Evolutionary conservation across 208 protist genomes (phyloP).

Genomic region (Trypanosoma avium): DNA sequence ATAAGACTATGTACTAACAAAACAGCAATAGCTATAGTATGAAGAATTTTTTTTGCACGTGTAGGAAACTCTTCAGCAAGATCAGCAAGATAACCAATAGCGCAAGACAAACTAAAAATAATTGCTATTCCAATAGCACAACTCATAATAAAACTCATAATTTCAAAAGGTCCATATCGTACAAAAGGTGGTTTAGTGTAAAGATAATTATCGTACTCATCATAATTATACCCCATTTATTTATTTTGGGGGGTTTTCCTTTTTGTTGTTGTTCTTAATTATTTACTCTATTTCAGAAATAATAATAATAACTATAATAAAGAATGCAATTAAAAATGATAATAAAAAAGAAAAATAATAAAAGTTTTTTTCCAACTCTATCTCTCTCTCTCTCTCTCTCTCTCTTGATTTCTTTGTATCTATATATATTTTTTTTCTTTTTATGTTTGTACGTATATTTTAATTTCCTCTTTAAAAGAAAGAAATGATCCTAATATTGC

Average conservation of each 20-base stretch:
- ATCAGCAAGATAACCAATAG: conserved; percentile 41
- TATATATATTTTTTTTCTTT: too few species aligned
- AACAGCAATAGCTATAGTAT: conserved; percentile 35
- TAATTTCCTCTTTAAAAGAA: too few species aligned
- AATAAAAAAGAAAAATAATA: too few species aligned
- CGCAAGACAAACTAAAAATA: conserved; percentile 39
- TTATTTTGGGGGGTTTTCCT: neutral
- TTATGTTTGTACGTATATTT: too few species aligned
- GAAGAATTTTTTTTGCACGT: conserved; percentile 32
- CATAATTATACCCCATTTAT: conserved; percentile 12
- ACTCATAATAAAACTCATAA: conserved; percentile 50
- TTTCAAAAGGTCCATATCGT: conserved; percentile 43
- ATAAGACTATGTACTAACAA: conserved; percentile 39
- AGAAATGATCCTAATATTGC: too few species aligned
- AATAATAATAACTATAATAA: too few species aligned
- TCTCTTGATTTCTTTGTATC: too few species aligned
- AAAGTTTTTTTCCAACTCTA: too few species aligned
- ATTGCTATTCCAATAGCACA: conserved; percentile 32
- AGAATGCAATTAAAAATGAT: too few species aligned
- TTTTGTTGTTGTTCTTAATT: conserved; percentile 2
- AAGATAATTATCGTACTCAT: conserved; percentile 14
- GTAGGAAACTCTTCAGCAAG: conserved; percentile 58
- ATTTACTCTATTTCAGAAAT: conserved; percentile 8
- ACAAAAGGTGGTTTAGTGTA: conserved; percentile 26
- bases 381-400: too few species aligned